Conservation (phyloP, 139 green algal genomes). For the Cymbomonas tetramitiformis region DNA sequence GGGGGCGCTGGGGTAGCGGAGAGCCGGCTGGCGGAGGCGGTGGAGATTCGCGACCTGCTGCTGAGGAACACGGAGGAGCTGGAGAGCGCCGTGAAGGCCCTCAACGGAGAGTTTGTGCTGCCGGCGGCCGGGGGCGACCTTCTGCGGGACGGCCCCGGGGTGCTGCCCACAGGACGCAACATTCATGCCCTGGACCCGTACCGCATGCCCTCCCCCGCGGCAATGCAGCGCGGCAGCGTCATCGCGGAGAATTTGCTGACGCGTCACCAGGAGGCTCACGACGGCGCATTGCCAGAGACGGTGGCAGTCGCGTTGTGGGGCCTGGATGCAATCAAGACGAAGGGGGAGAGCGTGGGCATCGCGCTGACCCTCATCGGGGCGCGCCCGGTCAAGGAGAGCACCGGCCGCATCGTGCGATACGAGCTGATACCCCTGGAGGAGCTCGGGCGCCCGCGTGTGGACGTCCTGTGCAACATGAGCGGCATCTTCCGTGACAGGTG, state of each 20-base stretch:
- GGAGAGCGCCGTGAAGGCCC: slow-evolving; percentile 37
- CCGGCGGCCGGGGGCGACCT: slow-evolving; percentile 82
- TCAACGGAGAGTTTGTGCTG: slow-evolving; percentile 74
- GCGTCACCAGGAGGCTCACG: slow-evolving; percentile 45
- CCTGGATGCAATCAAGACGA: slow-evolving; percentile 94
- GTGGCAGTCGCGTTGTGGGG: slow-evolving; percentile 92
- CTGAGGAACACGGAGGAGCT: slow-evolving; percentile 70
- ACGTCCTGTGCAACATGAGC: slow-evolving; percentile 88
- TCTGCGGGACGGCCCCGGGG: slow-evolving; percentile 77
- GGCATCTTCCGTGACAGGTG: slow-evolving; percentile 87
- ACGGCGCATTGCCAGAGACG: slow-evolving; percentile 69
- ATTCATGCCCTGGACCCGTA: slow-evolving; percentile 96
- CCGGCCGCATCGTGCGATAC: slow-evolving; percentile 68
- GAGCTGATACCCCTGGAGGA: slow-evolving; percentile 53
- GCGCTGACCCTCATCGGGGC: slow-evolving; percentile 71
- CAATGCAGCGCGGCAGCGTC: slow-evolving; percentile 47
- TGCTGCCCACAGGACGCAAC: slow-evolving; percentile 90
- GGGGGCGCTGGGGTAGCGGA: no score
- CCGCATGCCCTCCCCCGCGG: slow-evolving; percentile 75
- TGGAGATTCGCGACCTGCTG: slow-evolving; percentile 63
- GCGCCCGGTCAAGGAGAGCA: slow-evolving; percentile 60
- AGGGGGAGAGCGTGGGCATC: slow-evolving; percentile 51
- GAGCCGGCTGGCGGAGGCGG: slow-evolving; percentile 46
- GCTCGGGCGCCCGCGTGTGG: slow-evolving; percentile 66
- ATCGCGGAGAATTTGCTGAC: slow-evolving; percentile 46